Evolutionary conservation across 1,284 basidiomycete species (phyloP).

Genomic region (Coniferiporia sulphurascens): DNA sequence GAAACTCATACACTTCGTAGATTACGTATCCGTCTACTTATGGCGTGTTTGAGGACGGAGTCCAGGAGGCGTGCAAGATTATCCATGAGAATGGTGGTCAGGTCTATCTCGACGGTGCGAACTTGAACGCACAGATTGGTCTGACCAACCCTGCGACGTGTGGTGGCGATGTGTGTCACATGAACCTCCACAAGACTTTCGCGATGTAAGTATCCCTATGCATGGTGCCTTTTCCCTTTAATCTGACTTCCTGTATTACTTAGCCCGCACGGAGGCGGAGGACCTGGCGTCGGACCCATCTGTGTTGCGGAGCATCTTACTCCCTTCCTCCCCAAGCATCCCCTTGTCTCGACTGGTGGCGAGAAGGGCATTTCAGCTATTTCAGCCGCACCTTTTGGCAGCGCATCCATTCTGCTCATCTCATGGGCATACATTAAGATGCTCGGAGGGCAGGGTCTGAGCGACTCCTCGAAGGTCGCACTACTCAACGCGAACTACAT

Average conservation of each 20-base stretch:
- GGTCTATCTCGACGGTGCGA: conserved; percentile 95
- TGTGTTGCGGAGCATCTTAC: conserved; percentile 91
- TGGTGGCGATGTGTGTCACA: conserved; percentile 95
- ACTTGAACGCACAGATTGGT: conserved; percentile 94
- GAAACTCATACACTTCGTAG: conserved; percentile 32
- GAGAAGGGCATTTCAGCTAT: conserved; percentile 81
- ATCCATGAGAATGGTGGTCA: conserved; percentile 96
- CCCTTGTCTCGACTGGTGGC: conserved; percentile 67
- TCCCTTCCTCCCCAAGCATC: conserved; percentile 94
- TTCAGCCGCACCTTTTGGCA: conserved; percentile 90
- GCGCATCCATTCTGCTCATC: conserved; percentile 92
- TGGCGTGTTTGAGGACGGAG: conserved; percentile 93
- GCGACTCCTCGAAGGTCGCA: conserved; percentile 81
- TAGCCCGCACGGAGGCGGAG: conserved; percentile 95
- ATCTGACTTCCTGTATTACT: conserved; percentile 20
- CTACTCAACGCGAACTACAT: conserved; percentile 97
- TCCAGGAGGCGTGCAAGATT: conserved; percentile 89
- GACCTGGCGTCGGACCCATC: conserved; percentile 94
- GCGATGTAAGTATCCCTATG: conserved; percentile 56
- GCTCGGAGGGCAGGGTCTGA: conserved; percentile 89
- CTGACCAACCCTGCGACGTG: conserved; percentile 93
- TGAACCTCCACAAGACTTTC: conserved; percentile 97
- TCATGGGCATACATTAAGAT: conserved; percentile 99
- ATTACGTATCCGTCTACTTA: conserved; percentile 96
- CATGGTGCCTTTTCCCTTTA: neutral